Evolutionary conservation across 73 alveolate genomes (phyloP), one percentile per base, ranked within the genome.

Genomic region (Paramecium bursaria): DNA sequence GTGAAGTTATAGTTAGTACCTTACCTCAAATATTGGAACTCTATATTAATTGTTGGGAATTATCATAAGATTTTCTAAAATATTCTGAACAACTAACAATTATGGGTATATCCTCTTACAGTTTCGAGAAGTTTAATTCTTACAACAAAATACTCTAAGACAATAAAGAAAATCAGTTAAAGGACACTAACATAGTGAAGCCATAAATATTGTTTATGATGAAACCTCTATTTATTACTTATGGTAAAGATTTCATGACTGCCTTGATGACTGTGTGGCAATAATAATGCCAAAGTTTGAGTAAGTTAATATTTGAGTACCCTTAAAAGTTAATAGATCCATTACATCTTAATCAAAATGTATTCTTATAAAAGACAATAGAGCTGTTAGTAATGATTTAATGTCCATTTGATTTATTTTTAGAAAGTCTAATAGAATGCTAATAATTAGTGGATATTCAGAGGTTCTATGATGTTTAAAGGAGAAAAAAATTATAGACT

Each of bases 11-110:
- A 29, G 50, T 79, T 23, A 39, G 52, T 17, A 73, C 53, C 22
- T 42, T 79, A 15, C 75, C 75, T 21, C 39, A 54, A 10, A 73
- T 79, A 23, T 29, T 79, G 22, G 89, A 79, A 55, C 54, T 79
- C 13, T 79, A 53, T 44, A 79, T 79, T 2, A 79, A 79, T 42
- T 53, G 89, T 55, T 79, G 89, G 89, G 13, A 54, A 9, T 26
- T 73, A 22, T 31, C 77, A 31, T 49, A 35, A 39, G 80, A 79
- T 23, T 79, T 54, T 7, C 51, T 55, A 10, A 54, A 53, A 17
- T 67, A 35, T 67, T 21, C 82, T 39, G 82, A 67, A 14, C 50
- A 47, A 30, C 30, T 54, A 13, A 79, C 89, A 7, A 73, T 74
- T 26, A 39, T 53, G 46, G 89, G 89, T 21, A 79, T 79, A 25